Evolutionary conservation across 2,329 filamentous ascomycete species (phyloP), one percentile per base, ranked within the genome.

Genomic region (Dactylonectria macrodidyma): DNA sequence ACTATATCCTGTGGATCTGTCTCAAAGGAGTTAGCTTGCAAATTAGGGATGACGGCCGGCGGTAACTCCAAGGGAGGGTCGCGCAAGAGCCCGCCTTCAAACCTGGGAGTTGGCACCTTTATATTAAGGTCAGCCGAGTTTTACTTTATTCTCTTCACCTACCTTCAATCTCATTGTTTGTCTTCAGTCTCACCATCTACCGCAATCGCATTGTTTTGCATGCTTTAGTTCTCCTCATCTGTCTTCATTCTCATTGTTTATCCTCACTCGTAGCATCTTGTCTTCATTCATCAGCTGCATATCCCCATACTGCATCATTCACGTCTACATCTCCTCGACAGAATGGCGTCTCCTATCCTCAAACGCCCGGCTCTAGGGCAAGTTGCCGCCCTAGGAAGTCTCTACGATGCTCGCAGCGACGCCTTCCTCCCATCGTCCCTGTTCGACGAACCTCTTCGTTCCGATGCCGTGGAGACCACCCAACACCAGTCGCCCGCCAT

Each of bases 381-480:
- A 14, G 14, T 59, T 16, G 46, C 57, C 8, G 3, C 44, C 11
- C 44, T 59, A 7, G 57, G 57, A 24, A 51, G 30, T 51, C 57
- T 59, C 46, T 59, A 59, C 12, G 57, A 59, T 51, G 57, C 57
- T 41, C 44, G 57, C 2, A 59, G 26, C 6, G 57, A 59, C 16
- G 5, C 30, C 10, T 59, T 59, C 57, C 5, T 59, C 6, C 22
- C 57, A 6, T 38, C 36, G 6, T 59, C 57, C 2, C 57, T 59
- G 19, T 59, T 59, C 57, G 19, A 59, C n/a, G 24, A 59, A 24
- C 44, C 46, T 3, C 12, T 59, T 26, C 44, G 26, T 41, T 50
- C 30, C 1, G 33, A 22, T 51, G 57, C 46, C 1, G 46, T 59
- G 16, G 34, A 51, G 24, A 59, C 46, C 5, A 59, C 30, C 22